These are phyloP conservation scores for Mycena filopes DNA, from an alignment of 768 basidiomycete species.

Conservation along the genomic window DNA sequence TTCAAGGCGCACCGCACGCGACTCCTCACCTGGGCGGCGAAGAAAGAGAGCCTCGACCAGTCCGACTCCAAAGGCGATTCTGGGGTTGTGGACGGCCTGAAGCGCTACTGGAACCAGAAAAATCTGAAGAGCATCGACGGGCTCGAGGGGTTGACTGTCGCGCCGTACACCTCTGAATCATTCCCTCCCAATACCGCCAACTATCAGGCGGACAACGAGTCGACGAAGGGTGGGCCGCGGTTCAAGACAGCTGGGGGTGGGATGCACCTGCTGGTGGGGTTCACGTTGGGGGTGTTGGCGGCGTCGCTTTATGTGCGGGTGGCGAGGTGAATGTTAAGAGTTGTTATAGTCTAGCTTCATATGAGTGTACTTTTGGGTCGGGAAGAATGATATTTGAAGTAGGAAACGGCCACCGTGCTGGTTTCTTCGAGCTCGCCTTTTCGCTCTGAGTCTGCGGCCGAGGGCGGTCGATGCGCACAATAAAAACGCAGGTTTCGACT, in stretches of 20 bases:
- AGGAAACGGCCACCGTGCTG: no score
- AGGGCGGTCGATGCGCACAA: no score
- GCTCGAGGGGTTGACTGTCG: constrained; percentile 57
- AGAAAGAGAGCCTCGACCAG: constrained; percentile 55
- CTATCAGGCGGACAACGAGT: constrained; percentile 31
- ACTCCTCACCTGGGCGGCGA: constrained; percentile 57
- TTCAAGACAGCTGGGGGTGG: neutral
- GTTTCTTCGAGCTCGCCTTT: no score
- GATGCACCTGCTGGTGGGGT: constrained; percentile 24
- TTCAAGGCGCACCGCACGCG: constrained; percentile 66
- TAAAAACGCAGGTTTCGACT: no score
- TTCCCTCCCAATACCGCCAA: constrained; percentile 6
- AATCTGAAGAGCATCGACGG: constrained; percentile 68
- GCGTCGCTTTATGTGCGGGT: constrained; percentile 13
- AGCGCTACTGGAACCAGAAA: constrained; percentile 62
- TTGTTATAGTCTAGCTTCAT: no score
- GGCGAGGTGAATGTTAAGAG: constrained; percentile 1
- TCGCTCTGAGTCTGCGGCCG: no score
- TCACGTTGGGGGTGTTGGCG: constrained; percentile 23
- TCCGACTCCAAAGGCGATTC: constrained; percentile 34
- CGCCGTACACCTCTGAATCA: constrained; percentile 34
- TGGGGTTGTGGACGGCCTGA: constrained; percentile 53
- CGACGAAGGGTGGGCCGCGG: neutral
- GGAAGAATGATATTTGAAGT: no score
- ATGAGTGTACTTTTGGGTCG: no score